Base-by-base conservation (phyloP, 495 filamentous ascomycete genomes). In the Tricharina praecox region DNA sequence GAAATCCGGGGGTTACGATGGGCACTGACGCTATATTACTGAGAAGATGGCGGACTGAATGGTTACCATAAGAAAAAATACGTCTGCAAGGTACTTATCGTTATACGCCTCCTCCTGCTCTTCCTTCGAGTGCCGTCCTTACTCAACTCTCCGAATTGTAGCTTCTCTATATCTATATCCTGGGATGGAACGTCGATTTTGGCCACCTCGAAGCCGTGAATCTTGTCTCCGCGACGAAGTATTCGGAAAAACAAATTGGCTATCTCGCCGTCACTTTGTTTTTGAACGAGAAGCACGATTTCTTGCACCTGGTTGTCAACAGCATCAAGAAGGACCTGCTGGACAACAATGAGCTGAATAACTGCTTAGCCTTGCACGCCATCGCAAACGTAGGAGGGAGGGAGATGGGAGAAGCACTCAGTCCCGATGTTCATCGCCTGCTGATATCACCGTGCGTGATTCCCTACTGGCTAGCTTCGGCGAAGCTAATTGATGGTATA, bases 41-140 rank as follows among this genome's bases (percentile, higher is more conserved):
- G 44, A 55, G 71, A 71, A 78, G 81, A 87, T 63, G 87, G 86
- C 32, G 82, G 70, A 62, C 67, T 96, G 23, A 93, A 79, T 64
- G 92, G 92, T 42, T 99, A 99, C 58, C 83, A 93, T 66, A 93
- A 92, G 73, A 99, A 99, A 74, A 99, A 99, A 82, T 99, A 99
- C 61, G 92, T 99, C 37, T 99, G 92, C 81, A 97, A 97, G 72
- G 77, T 80, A 67, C 38, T n/a, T n/a, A n/a, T n/a, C 59, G n/a
- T n/a, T n/a, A n/a, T n/a, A n/a, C n/a, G 45, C 7, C 39, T 34
- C 2, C 41, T 21, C 16, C 23, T 25, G 10, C 15, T 20, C 10
- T n/a, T n/a, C n/a, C n/a, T n/a, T n/a, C n/a, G n/a, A n/a, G n/a
- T n/a, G 8, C 8, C n/a, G 8, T 33, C 30, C 30, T 9, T 33